Evolutionary conservation across 2,329 filamentous ascomycete genomes (phyloP).

Genomic region (Ascochyta fabae): DNA sequence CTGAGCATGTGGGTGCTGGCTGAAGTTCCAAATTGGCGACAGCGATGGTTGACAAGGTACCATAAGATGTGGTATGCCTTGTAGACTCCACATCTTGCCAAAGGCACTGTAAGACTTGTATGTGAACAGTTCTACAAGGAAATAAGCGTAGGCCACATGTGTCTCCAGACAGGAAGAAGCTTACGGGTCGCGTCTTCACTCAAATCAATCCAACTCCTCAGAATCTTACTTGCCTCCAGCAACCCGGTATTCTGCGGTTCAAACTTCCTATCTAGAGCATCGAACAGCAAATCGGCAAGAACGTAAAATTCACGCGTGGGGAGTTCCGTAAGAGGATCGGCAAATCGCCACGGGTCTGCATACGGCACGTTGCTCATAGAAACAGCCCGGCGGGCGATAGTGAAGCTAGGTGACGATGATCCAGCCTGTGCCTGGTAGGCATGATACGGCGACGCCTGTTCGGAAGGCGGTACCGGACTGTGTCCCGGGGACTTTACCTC

Average conservation of each 20-base stretch:
- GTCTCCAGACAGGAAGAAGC: not conserved
- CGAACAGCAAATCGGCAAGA: constrained; percentile 45
- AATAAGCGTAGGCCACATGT: constrained; percentile 1
- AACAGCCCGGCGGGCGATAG: constrained; percentile 37
- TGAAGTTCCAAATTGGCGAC: constrained; percentile 41
- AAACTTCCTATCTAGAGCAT: constrained; percentile 41
- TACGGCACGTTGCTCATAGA: constrained; percentile 36
- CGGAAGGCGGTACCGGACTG: constrained; percentile 1
- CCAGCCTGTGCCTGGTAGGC: constrained; percentile 31
- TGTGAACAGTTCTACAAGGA: constrained; percentile 34
- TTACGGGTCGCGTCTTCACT: constrained; percentile 37
- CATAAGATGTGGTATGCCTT: constrained; percentile 45
- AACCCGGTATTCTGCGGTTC: constrained; percentile 45
- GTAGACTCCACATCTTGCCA: constrained; percentile 41
- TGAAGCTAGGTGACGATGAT: constrained; percentile 32
- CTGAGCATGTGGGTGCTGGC: constrained; percentile 31
- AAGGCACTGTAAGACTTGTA: constrained; percentile 40
- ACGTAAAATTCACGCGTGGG: constrained; percentile 47
- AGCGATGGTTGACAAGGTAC: constrained; percentile 38
- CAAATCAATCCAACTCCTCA: constrained; percentile 41
- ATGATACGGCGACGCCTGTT: constrained; percentile 32
- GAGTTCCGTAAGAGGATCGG: constrained; percentile 39
- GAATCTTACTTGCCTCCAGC: constrained; percentile 43
- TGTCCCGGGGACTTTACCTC: constrained; percentile 24
- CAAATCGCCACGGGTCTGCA: constrained; percentile 46